Evolutionary conservation across 371 early-diverging fungal genomes (phyloP), one percentile per base, ranked within the genome.

Genomic region (Circinella umbellata): DNA sequence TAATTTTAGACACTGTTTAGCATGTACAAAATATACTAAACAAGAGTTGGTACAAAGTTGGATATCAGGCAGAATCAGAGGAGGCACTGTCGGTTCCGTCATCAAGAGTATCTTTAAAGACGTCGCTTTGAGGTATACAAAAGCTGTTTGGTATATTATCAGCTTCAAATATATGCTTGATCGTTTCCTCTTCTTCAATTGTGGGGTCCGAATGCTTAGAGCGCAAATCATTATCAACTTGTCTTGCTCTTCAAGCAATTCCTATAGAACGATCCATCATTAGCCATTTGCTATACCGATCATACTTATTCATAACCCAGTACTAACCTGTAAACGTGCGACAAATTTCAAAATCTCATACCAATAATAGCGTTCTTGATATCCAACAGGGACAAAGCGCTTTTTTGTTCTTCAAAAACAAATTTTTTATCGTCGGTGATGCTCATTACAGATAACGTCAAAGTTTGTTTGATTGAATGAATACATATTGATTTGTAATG

Each of bases 171-270:
- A 34, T 37, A 34, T 60, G 35, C 60, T 60, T 60, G 35, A 60
- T 60, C 9, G 35, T 60, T 34, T 60, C 60, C 27, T 20, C 60
- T 60, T 60, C 60, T 37, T 60, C 60, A 60, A 60, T 15, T 34
- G 34, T 60, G 60, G 60, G 60, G 47, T 37, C 20, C 60, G 60
- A 60, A 37, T 60, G 60, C 9, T 60, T 1, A 60, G 60, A 27
- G 37, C 60, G 60, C 9, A 60, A 34, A 35, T 60, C 60, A 35
- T 34, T 9, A 4, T 60, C 60, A 4, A 34, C 60, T 15, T 35
- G 4, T 60, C 60, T 60, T 57, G 57, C 34, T n/a, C 57, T 57
- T 57, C 57, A 57, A 57, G 57, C 57, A 57, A 34, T 11, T 60
- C 60, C 60, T 60, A 60, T 37, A 60, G 27, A 15, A 60, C 60